Percentiles rank a stretch among this genome's conserved stretches.
Evolutionary conservation across 805 yeast genomes (phyloP).

Genomic region (Candida stauntonica): DNA sequence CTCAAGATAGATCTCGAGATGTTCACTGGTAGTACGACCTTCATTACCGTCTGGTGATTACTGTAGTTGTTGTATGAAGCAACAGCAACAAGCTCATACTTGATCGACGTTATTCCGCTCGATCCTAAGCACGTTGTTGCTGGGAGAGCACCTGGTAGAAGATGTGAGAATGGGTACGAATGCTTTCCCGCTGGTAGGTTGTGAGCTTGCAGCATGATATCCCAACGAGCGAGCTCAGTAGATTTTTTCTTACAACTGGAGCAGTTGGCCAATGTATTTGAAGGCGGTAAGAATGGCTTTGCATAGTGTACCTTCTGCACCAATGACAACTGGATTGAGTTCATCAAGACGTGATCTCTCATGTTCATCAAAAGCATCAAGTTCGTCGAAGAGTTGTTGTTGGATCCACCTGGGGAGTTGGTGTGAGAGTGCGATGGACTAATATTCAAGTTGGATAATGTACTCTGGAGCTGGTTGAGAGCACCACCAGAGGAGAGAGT

Average conservation of each 20-base stretch:
- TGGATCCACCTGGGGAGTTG: constrained; percentile 19
- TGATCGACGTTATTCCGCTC: constrained; percentile 45
- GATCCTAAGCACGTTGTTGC: constrained; percentile 64
- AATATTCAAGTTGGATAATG: constrained; percentile 24
- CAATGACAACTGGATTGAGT: constrained; percentile 57
- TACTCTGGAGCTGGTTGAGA: constrained; percentile 18
- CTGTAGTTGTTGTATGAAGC: constrained; percentile 38
- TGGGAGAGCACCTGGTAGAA: constrained; percentile 85
- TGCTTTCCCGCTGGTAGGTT: constrained; percentile 67
- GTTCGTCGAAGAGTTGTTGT: constrained; percentile 25
- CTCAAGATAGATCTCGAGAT: constrained; percentile 72
- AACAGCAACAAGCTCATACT: constrained; percentile 72
- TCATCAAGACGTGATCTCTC: constrained; percentile 45
- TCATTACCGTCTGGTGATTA: constrained; percentile 33
- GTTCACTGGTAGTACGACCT: constrained; percentile 57
- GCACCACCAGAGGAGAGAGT: constrained; percentile 11
- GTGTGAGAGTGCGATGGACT: constrained; percentile 25
- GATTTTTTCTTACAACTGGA: constrained; percentile 49
- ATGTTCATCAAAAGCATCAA: constrained; percentile 25
- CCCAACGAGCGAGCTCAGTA: constrained; percentile 82
- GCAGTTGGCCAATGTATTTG: constrained; percentile 48
- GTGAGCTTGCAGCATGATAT: constrained; percentile 57
- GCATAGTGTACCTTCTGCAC: constrained; percentile 67
- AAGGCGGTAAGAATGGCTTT: constrained; percentile 60
- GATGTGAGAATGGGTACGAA: constrained; percentile 87